Evolutionary conservation across 2,329 filamentous ascomycete species (phyloP).

Genomic region (Ilyonectria sp.): DNA sequence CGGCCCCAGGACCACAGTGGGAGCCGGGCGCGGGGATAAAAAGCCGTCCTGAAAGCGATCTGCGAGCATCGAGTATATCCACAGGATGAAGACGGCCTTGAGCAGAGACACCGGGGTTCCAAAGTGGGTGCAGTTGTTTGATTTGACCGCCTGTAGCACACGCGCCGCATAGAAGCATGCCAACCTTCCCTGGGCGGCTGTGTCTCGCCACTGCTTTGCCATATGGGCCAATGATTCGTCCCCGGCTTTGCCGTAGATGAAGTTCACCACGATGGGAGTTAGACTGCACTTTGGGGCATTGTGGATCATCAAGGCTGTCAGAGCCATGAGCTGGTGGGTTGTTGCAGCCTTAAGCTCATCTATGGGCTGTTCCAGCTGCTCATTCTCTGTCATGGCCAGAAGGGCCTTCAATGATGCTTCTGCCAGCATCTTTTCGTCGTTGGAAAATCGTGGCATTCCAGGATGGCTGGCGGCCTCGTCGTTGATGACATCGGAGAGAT

Average conservation of each 20-base stretch:
- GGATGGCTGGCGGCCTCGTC: neutral
- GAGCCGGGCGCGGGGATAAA: neutral
- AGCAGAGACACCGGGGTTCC: slow-evolving; percentile 10
- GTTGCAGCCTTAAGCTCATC: slow-evolving; percentile 33
- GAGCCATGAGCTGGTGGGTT: slow-evolving; percentile 25
- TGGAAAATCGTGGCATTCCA: slow-evolving; percentile 12
- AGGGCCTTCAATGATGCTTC: slow-evolving; percentile 13
- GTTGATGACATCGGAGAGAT: slow-evolving; percentile 7
- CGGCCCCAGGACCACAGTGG: slow-evolving; percentile 8
- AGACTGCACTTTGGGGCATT: slow-evolving; percentile 17
- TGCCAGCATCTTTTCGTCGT: slow-evolving; percentile 13
- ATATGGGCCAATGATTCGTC: slow-evolving; percentile 12
- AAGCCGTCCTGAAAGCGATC: slow-evolving; percentile 8
- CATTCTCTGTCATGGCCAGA: slow-evolving; percentile 16
- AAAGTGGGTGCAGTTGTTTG: slow-evolving; percentile 28
- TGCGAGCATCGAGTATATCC: slow-evolving; percentile 10
- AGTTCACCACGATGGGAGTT: slow-evolving; percentile 15
- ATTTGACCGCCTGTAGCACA: slow-evolving; percentile 23
- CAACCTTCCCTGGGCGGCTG: slow-evolving; percentile 23
- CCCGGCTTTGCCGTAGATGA: slow-evolving; percentile 28
- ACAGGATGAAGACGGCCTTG: neutral
- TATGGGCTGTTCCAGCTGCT: slow-evolving; percentile 16
- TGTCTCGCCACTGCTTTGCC: slow-evolving; percentile 9
- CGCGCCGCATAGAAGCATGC: slow-evolving; percentile 33
- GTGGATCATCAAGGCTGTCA: slow-evolving; percentile 26